Base-by-base conservation (phyloP, 192 early-diverging fungal genomes). In the Backusella mclennaniae region DNA sequence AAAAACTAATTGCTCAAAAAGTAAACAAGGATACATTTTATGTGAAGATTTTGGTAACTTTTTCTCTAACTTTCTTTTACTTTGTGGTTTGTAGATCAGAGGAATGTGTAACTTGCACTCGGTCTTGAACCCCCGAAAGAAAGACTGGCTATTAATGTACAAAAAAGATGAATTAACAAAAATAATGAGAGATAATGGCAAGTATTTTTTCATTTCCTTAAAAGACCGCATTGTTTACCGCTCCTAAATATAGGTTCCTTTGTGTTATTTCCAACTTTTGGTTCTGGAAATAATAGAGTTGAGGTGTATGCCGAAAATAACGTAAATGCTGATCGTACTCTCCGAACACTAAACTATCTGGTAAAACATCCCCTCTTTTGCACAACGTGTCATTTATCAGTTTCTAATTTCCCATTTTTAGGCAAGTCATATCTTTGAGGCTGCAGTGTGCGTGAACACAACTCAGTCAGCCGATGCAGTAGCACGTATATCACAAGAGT, bases 171-270 rank as follows among this genome's bases (percentile, higher is more conserved):
- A 84, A 29, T 56, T 94, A 38, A 74, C 79, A 14, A 84, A 88
- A 46, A 91, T 92, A 46, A 91, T 92, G 90, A 78, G 77, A 29
- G 92, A 94, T 74, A 94, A 94, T 80, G 92, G 86, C 26, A 84
- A 42, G 56, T 63, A 26, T 29, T 63, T 63, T 63, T 63, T 63
- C 56, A 12, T 63, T 63, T 63, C 56, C 23, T 26, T 63, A 63
- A 63, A 63, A 29, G 23, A 63, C 56, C 9, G 56, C 23, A 23
- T 35, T 33, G 7, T 29, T 74, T 36, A 63, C 56, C 8, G 23
- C 26, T 33, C 31, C 23, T 74, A 29, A 35, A 31, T 76, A 39
- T 39, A 76, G 76, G 76, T 35, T 76, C 88, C 14, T 86, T 88
- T 69, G 79, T 94, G 52, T 74, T 81, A 66, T 84, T 92, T 44